Conservation (phyloP, 2,329 filamentous ascomycete genomes). For the Orbilia oligospora region DNA sequence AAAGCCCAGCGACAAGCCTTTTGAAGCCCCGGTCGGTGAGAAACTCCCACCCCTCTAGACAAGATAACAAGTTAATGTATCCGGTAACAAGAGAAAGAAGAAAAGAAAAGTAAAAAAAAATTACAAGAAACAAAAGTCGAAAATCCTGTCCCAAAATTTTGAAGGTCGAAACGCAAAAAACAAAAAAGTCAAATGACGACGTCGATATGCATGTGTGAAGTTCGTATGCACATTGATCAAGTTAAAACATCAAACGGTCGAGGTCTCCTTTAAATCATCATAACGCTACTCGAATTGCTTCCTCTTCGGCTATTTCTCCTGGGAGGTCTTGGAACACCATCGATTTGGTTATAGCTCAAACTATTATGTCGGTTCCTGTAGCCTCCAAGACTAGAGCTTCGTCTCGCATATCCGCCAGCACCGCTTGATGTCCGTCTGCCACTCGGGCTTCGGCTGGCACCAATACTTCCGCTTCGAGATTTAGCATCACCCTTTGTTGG, state of each 20-base stretch:
- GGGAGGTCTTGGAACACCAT: conserved; percentile 42
- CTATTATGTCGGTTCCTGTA: conserved; percentile 52
- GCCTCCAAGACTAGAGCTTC: conserved; percentile 55
- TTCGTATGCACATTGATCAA: conserved; percentile 30
- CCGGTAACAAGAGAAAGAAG: conserved; percentile 8
- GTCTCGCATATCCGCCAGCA: conserved; percentile 35
- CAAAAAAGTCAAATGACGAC: not conserved
- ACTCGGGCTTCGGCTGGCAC: conserved; percentile 53
- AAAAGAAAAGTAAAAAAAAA: conserved; percentile 1
- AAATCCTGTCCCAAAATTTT: conserved; percentile 31
- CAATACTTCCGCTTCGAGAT: conserved; percentile 46
- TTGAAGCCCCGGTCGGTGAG: not conserved
- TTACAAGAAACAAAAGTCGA: conserved; percentile 17
- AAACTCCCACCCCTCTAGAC: not conserved
- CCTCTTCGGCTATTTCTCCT: conserved; percentile 52
- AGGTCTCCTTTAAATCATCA: conserved; percentile 44
- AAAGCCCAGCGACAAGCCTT: conserved; percentile 6
- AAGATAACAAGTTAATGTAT: conserved; percentile 16
- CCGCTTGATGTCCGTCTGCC: conserved; percentile 42
- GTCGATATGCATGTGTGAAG: conserved; percentile 1
- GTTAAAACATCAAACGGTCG: conserved; percentile 2
- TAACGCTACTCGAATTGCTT: conserved; percentile 54
- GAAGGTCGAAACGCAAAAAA: conserved; percentile 7
- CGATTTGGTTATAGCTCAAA: conserved; percentile 53
- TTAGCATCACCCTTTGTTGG: conserved; percentile 23